Evolutionary conservation across 306 rosid species (phyloP).

Genomic region (Castanospermum australe): DNA sequence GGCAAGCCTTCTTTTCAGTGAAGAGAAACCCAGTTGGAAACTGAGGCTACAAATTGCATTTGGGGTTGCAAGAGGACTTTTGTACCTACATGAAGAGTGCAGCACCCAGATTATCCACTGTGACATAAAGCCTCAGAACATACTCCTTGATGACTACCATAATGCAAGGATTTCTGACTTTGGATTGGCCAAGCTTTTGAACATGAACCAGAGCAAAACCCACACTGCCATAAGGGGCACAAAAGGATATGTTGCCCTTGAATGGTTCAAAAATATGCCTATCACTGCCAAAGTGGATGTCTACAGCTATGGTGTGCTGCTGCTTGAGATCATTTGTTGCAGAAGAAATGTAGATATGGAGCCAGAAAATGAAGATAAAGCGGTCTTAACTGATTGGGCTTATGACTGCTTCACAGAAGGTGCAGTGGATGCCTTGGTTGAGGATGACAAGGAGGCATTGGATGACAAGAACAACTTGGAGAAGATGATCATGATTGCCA

Average conservation of each 20-base stretch:
- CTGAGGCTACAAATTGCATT: slow-evolving; percentile 27
- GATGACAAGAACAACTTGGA: slow-evolving; percentile 30
- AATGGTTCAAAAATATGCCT: slow-evolving; percentile 43
- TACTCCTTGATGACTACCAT: slow-evolving; percentile 36
- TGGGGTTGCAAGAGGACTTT: slow-evolving; percentile 39
- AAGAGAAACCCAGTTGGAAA: slow-evolving; percentile 37
- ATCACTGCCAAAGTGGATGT: slow-evolving; percentile 42
- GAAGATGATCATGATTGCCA: slow-evolving; percentile 30
- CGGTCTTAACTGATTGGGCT: slow-evolving; percentile 46
- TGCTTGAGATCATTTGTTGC: slow-evolving; percentile 41
- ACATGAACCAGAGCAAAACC: slow-evolving; percentile 42
- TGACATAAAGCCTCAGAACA: slow-evolving; percentile 50
- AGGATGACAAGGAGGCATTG: slow-evolving; percentile 36
- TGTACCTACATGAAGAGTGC: slow-evolving; percentile 45
- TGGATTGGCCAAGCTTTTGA: slow-evolving; percentile 38
- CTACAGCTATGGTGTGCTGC: slow-evolving; percentile 36
- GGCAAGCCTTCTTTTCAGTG: slow-evolving; percentile 33
- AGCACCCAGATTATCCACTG: slow-evolving; percentile 39
- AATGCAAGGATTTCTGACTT: slow-evolving; percentile 35
- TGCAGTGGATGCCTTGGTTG: slow-evolving; percentile 27
- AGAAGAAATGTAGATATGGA: slow-evolving; percentile 33
- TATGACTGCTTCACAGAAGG: slow-evolving; percentile 29
- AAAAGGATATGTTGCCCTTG: slow-evolving; percentile 50
- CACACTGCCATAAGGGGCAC: slow-evolving; percentile 44
- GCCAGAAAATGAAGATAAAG: slow-evolving; percentile 25